A percentile compares a stretch with the other conserved stretches of the same genome.
Evolutionary conservation across 352 stramenopile species (phyloP).

Genomic region (Globisporangium abappressorium): DNA sequence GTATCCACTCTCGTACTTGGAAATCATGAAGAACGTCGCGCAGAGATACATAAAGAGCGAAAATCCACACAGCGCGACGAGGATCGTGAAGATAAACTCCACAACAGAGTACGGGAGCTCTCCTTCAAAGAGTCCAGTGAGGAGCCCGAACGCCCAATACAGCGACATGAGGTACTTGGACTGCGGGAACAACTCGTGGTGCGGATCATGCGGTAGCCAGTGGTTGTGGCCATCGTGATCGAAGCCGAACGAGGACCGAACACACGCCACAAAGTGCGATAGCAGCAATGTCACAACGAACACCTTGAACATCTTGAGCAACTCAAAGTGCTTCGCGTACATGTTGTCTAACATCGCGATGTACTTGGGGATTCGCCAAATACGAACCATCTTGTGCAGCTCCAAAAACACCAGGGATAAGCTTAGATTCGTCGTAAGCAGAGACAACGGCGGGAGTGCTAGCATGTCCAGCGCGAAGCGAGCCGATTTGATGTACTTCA

Average conservation of each 20-base stretch:
- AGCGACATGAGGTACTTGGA: slow-evolving; percentile 54
- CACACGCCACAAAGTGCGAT: slow-evolving; percentile 58
- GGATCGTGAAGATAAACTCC: slow-evolving; percentile 61
- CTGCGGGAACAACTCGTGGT: slow-evolving; percentile 15
- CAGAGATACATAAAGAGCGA: slow-evolving; percentile 68
- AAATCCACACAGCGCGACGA: slow-evolving; percentile 65
- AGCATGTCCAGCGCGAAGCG: slow-evolving; percentile 49
- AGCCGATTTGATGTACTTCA: slow-evolving; percentile 52
- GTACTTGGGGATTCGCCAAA: slow-evolving; percentile 51
- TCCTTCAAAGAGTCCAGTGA: slow-evolving; percentile 66
- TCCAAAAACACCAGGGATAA: slow-evolving; percentile 45
- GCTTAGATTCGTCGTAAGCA: slow-evolving; percentile 20
- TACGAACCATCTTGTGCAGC: slow-evolving; percentile 56
- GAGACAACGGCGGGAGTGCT: slow-evolving; percentile 41
- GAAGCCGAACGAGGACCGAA: slow-evolving; percentile 54
- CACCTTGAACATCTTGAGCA: slow-evolving; percentile 72
- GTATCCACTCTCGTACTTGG: slow-evolving; percentile 64
- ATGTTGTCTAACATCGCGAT: slow-evolving; percentile 53
- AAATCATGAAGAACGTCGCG: slow-evolving; percentile 77
- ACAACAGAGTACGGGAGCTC: slow-evolving; percentile 43
- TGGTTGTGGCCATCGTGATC: slow-evolving; percentile 39
- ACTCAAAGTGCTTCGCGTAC: slow-evolving; percentile 50
- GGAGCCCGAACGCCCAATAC: slow-evolving; percentile 60
- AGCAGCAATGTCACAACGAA: slow-evolving; percentile 43
- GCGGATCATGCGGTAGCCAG: slow-evolving; percentile 39